These are phyloP conservation scores for Sporothrix sp. DNA, from an alignment of 2,329 filamentous ascomycete genomes.

Conservation along the genomic window DNA sequence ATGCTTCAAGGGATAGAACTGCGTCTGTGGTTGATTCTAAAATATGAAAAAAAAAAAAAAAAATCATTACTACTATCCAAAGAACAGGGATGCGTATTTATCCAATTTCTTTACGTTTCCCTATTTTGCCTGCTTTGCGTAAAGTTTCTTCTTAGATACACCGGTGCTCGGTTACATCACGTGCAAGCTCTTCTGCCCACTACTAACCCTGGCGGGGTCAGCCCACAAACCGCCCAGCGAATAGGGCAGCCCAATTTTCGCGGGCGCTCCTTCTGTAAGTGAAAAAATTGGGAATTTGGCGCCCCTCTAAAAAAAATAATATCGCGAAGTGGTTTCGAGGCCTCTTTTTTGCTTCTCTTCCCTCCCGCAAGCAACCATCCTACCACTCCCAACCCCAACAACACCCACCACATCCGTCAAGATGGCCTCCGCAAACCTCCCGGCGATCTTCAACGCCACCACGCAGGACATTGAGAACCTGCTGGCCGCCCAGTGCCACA, in stretches of 20 bases:
- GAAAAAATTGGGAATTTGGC: slow-evolving; percentile 10
- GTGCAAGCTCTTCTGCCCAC: not conserved
- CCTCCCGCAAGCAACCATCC: slow-evolving; percentile 17
- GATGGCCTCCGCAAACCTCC: slow-evolving; percentile 93
- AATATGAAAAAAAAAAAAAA: not conserved
- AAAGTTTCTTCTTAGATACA: not conserved
- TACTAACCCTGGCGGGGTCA: slow-evolving; percentile 12
- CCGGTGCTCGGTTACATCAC: slow-evolving; percentile 10
- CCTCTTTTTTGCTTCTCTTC: not conserved
- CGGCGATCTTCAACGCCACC: slow-evolving; percentile 92
- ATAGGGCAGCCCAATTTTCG: slow-evolving; percentile 15
- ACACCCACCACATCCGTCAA: slow-evolving; percentile 41
- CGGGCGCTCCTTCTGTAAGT: not conserved
- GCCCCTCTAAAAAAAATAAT: slow-evolving; percentile 16
- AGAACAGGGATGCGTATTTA: too few relatives aligned
- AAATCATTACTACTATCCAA: too few relatives aligned
- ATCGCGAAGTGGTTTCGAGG: slow-evolving; percentile 7
- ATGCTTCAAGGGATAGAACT: too few relatives aligned
- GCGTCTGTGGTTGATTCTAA: too few relatives aligned
- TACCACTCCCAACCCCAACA: slow-evolving; percentile 7
- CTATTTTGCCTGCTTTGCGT: not conserved
- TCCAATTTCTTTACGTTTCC: not conserved
- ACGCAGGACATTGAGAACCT: slow-evolving; percentile 99
- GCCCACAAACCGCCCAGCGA: slow-evolving; percentile 14
- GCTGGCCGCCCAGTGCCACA: slow-evolving; percentile 89